Percentiles rank a stretch among this genome's conserved stretches.
These are phyloP conservation scores for Erythrophleum fordii DNA, from an alignment of 306 rosid genomes.

Conservation along the genomic window DNA sequence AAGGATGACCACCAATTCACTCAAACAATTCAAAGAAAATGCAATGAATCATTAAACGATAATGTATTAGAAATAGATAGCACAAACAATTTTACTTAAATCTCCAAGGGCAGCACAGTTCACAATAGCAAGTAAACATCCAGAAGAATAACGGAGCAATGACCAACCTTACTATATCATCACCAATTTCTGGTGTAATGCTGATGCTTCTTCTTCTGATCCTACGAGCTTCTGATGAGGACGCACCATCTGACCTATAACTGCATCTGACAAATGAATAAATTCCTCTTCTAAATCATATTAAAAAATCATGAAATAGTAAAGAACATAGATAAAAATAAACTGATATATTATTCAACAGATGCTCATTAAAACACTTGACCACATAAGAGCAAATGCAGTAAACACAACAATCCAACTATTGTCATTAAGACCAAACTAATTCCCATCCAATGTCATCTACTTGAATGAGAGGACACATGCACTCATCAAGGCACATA, in stretches of 20 bases:
- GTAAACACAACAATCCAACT: conserved; percentile 19
- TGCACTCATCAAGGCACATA: neutral
- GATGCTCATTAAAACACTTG: conserved; percentile 5
- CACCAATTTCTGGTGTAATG: conserved; percentile 98
- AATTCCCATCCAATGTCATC: neutral
- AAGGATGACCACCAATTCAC: neutral
- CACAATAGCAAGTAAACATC: conserved; percentile 25
- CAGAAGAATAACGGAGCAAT: conserved; percentile 39
- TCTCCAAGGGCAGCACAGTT: conserved; percentile 19
- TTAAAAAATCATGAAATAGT: conserved; percentile 13
- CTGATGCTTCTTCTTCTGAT: conserved; percentile 97
- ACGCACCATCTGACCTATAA: conserved; percentile 83
- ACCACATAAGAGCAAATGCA: neutral
- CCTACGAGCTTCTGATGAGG: conserved; percentile 83
- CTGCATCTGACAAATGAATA: conserved; percentile 46
- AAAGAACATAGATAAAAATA: conserved; percentile 21
- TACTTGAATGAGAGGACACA: neutral
- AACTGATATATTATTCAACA: conserved; percentile 18
- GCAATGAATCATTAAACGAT: neutral
- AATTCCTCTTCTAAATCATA: conserved; percentile 30
- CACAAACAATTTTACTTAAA: neutral
- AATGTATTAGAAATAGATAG: neutral
- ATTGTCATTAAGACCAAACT: conserved; percentile 16
- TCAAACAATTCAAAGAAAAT: conserved; percentile 28
- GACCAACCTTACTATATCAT: conserved; percentile 95